Evolutionary conservation across 2,329 filamentous ascomycete species (phyloP), one percentile per base, ranked within the genome.

Genomic region (Mollisiaceae sp.): DNA sequence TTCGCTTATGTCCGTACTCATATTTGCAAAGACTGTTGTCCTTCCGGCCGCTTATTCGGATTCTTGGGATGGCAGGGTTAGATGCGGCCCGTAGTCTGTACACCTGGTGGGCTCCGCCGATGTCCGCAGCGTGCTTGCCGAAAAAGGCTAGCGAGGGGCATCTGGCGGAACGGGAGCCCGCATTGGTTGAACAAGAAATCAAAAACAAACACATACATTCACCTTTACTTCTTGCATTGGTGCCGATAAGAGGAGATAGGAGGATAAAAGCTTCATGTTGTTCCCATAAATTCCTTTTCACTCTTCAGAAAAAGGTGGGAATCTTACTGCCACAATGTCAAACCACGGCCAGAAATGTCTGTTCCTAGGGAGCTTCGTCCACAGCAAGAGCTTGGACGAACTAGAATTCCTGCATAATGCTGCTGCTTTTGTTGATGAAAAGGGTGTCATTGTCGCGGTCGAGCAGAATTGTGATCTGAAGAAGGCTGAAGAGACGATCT

Each of bases 291-390:
- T 5, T 24, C 8, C 24, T 9, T 54, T 18, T 15, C 24, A 35
- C 27, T 15, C 15, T 54, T 54, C 11, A 14, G 50, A 32, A 54
- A 54, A 8, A 54, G 24, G 24, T 11, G 8, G 36, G 52, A 60
- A 14, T 15, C 35, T 50, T 36, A 35, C 57, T 62, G 24, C 24
- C 24, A 64, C 52, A 56, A 66, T 66, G 65, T 18, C 61, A 35
- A 6, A 41, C 27, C 36, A 59, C 8, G 27, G 14, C 38, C 39
- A 52, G 14, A 66, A 64, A 24, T 58, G 57, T 15, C 79, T 91
- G 55, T 91, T 87, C 72, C 68, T 82, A 22, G 89, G 89, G 14
- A 82, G 85, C 0, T 90, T 91, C 72, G 83, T 89, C 14, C 85
- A 90, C 73, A 85, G 75, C 74, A 80, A 75, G 72, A 82, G 75